Percentiles rank a stretch among this genome's conserved stretches.
These are phyloP conservation scores for Aspergillus incahuasiensis DNA, from an alignment of 495 filamentous ascomycete genomes.

Conservation along the genomic window DNA sequence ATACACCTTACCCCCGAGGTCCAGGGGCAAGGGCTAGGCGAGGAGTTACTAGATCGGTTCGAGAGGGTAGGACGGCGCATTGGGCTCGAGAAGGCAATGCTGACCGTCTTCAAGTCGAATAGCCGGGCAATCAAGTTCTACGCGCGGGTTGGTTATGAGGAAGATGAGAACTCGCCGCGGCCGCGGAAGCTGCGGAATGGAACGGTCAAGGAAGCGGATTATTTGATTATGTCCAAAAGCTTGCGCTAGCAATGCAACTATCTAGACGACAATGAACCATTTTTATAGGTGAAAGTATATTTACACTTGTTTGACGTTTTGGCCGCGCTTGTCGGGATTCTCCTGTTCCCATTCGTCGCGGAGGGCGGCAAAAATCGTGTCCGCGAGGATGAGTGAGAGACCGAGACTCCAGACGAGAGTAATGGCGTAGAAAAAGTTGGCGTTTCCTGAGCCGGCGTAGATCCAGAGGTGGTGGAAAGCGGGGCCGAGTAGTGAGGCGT, in stretches of 20 bases:
- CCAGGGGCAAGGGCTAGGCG: slow-evolving; percentile 45
- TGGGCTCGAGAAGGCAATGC: slow-evolving; percentile 68
- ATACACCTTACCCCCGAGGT: slow-evolving; percentile 61
- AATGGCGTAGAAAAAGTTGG: slow-evolving; percentile 99
- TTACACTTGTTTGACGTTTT: slow-evolving; percentile 81
- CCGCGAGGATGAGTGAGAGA: slow-evolving; percentile 72
- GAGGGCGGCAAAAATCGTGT: slow-evolving; percentile 80
- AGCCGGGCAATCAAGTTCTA: slow-evolving; percentile 60
- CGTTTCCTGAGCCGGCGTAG: slow-evolving; percentile 95
- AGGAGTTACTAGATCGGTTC: slow-evolving; percentile 35
- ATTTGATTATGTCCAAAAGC: slow-evolving; percentile 66
- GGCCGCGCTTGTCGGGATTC: slow-evolving; percentile 80
- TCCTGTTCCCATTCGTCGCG: slow-evolving; percentile 94
- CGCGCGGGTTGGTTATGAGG: slow-evolving; percentile 57
- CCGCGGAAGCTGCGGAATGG: slow-evolving; percentile 60
- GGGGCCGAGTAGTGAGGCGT: slow-evolving; percentile 82
- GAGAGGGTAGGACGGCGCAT: slow-evolving; percentile 40
- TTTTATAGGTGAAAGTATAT: slow-evolving; percentile 5
- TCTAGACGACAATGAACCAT: background rate
- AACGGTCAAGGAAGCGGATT: slow-evolving; percentile 59
- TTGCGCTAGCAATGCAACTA: slow-evolving; percentile 23
- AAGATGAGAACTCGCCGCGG: slow-evolving; percentile 62
- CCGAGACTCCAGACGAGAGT: slow-evolving; percentile 95
- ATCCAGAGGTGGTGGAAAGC: slow-evolving; percentile 98
- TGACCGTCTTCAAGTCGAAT: slow-evolving; percentile 77